Base-by-base conservation (phyloP, 441 rosid species). In the Syzygium malaccense region DNA sequence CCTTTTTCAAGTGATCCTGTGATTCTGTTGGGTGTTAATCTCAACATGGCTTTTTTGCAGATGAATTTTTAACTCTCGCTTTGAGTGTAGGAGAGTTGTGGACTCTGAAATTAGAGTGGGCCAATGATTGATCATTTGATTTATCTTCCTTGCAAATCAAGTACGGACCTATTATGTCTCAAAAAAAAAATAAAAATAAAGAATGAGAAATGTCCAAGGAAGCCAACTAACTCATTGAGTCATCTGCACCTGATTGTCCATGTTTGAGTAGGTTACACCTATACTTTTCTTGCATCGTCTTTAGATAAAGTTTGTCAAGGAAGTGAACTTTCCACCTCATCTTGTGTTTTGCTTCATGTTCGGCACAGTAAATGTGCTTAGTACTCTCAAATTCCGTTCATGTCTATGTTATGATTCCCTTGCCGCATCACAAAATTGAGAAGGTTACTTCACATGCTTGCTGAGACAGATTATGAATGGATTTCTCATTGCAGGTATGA, bases 401-500 rank as follows among this genome's bases (percentile, higher is more conserved):
- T 71, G 28, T 71, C 14, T 20, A 75, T 66, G 75, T 75, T 75
- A 23, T 75, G 51, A 75, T 75, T 75, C n/a, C 83, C 49, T 41
- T 41, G 41, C 83, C 10, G 5, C 83, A 2, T 75, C 25, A 41
- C 83, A 75, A 75, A 75, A 75, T 75, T 45, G 49, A 75, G 64
- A 25, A 58, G 51, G 15, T 75, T 85, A 32, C 64, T 79, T 51
- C 33, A 88, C 26, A 25, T 89, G 66, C 32, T 86, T 86, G 55
- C 87, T 23, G 56, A 85, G 51, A 85, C 56, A 45, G 86, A 66
- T 48, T 87, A 75, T 86, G 56, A 86, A 88, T 49, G 88, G 86
- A 78, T 85, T 64, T 86, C 91, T 85, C 90, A 85, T 88, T 88
- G 90, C 94, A 97, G 99, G 99, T 97, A 96, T 92, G 99, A 97